Evolutionary conservation across 768 basidiomycete species (phyloP), one percentile per base, ranked within the genome.

Genomic region (Mycena chlorophos): DNA sequence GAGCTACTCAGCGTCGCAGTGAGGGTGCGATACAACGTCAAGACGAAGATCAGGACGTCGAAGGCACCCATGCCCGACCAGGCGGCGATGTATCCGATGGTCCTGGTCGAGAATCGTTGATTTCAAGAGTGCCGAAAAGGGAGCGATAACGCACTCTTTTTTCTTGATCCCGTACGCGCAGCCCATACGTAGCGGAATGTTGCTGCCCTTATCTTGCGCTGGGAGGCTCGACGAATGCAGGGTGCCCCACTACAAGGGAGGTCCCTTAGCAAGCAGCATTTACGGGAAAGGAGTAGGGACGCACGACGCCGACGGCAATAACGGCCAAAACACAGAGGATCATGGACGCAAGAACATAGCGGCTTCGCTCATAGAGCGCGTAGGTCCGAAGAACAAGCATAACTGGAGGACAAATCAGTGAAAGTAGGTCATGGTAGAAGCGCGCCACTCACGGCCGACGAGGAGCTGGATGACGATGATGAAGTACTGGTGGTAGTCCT

Each of bases 361-460:
- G 28, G 26, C 42, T 54, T 4, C 53, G 48, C 28, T 51, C 57
- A 19, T 58, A 54, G 19, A 58, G 57, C 2, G 57, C 57, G 34
- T 58, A 58, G 5, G 57, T 58, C 23, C 57, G 47, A 23, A 58
- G 12, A 5, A 54, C 40, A 25, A 58, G 50, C 43, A 59, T 55
- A 12, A 49, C 57, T 59, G 42, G 4, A 8, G 20, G 8, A 14
- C 8, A 8, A 14, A 20, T 42, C 34, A 37, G 34, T 37, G 13
- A 22, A 8, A 12, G 14, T 12, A 42, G 40, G 13, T 37, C 40
- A 8, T 12, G 14, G n/a, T 12, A 42, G 40, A 42, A 42, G 20
- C 6, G 40, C 26, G 27, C 20, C 6, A 42, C 51, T 45, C 27
- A 58, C 57, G 49, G 39, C 57, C 57, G n/a, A 54, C 29, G 20